Evolutionary conservation across 1,284 basidiomycete species (phyloP), one percentile per base, ranked within the genome.

Genomic region (Ceratorhiza oryzae-sativae): DNA sequence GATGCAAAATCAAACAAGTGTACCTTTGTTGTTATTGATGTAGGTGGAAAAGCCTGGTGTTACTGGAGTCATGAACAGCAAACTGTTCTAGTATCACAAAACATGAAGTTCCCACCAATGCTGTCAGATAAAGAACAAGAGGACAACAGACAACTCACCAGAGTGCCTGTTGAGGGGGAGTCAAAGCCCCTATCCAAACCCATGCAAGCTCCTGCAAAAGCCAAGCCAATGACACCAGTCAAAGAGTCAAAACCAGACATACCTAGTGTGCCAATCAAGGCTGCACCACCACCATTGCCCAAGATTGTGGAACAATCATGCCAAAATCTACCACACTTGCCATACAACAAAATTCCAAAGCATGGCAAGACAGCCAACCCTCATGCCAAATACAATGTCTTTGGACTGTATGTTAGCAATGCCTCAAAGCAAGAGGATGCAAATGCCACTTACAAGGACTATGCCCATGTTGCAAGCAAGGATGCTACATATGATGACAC

Each of bases 1-100:
- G 56, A 67, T 71, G 73, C 25, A 53, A 75, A 23, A 68, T 41
- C 36, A 3, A 39, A 0, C 6, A 30, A 12, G 20, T 20, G 3
- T 27, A 58, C 12, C 15, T 58, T 58, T 20, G 25, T 58, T 30
- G 56, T 32, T 3, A 20, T 58, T 0, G 56, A 58, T 13, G 12
- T 42, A 1, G 36, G 56, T 58, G 56, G 56, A 20, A 36, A 42
- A 13, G 32, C 56, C 8, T 58, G 56, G 56, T 36, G 12, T 0
- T 58, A 58, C 20, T 58, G 56, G 56, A 58, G 56, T 20, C n/a
- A 30, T 18, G 3, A 20, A 9, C 56, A 58, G 12, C 20, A 13
- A 13, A 41, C 34, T 2, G n/a, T 58, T 1, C 34, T 58, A 4
- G 13, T 20, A 13, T 58, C 56, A 2, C 4, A n/a, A 41, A 45